Evolutionary conservation across 2,329 filamentous ascomycete species (phyloP), one percentile per base, ranked within the genome.

Genomic region (Ambrosiella cleistominuta): DNA sequence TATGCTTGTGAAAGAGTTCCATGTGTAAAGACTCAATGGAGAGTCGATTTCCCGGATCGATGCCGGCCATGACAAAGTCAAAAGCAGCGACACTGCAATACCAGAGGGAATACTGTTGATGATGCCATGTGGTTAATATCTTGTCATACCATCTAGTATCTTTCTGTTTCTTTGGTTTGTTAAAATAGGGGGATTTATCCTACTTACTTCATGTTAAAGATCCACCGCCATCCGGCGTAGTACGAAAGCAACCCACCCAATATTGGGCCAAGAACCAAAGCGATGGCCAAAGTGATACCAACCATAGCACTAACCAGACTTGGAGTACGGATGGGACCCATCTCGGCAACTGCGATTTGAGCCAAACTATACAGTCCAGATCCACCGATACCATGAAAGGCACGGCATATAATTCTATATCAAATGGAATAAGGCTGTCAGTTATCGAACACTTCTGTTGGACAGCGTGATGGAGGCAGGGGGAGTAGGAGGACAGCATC

Each of bases 191-290:
- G 2, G 27, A 27, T 27, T 27, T 3, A 5, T 27, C 4, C 9
- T 7, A 63, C 73, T 51, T 67, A 81, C 78, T 83, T 83, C 65
- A 82, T 75, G 66, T 77, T 77, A 65, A 82, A 82, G 44, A 82
- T 71, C 70, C 78, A 80, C 55, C 75, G 71, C 80, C 80, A 83
- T 49, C 70, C 72, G 15, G 73, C 72, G 1, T 71, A 67, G n/a
- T 75, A 70, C 0, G 77, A 74, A 19, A 83, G 75, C 2, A 73
- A 68, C 1, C 79, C 80, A 3, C 79, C 80, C 2, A 82, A 66
- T 1, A 82, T 66, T 1, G 80, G 78, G 0, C 80, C 80, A 0
- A 82, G 69, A 2, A 82, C 72, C 62, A 80, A 80, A 0, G 79
- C 76, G 11, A 78, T 67, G 1, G 78, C 76, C 4, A 81, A 71